Evolutionary conservation across 2,329 filamentous ascomycete genomes (phyloP), one percentile per base, ranked within the genome.

Genomic region (Fusarium praegraminearum): DNA sequence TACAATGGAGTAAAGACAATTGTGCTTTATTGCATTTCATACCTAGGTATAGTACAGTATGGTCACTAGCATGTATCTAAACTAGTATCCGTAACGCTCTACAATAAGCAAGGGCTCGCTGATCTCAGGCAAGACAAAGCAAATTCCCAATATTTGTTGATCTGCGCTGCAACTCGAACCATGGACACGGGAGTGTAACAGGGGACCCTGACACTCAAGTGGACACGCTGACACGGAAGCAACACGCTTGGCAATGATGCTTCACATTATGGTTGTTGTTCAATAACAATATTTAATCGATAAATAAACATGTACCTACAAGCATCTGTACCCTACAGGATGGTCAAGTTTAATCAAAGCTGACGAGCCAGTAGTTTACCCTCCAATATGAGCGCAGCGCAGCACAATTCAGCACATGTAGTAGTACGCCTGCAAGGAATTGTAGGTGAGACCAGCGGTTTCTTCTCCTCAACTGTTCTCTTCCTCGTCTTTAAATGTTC

Each of bases 101-200:
- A 15, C 26, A 20, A 22, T 16, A 24, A 52, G 24, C n/a, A 26
- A 52, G 18, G 38, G 47, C 58, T 57, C 54, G 55, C 30, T 62
- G 40, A 46, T 43, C 33, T 65, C 57, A 52, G 49, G 33, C 24
- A n/a, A 55, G 24, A 59, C 45, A 53, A 51, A 60, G 22, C 44
- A 68, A 57, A 56, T 49, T 52, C 60, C 53, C 67, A 62, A 58
- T 50, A 59, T 59, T 61, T 58, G 65, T 57, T 58, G 70, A 56
- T 62, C 56, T 66, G 50, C 69, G 38, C 64, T 73, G 65, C 65
- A 65, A 64, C 61, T 68, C 58, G 62, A 61, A 57, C 69, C 56
- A 61, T 56, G 55, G 60, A 56, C 53, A 64, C 52, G 63, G 68
- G 46, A 72, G 61, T 40, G 35, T 38, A 56, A 7, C 69, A 72